These are phyloP conservation scores for Periconia macrospinosa DNA, from an alignment of 2,329 filamentous ascomycete species.

Conservation along the genomic window DNA sequence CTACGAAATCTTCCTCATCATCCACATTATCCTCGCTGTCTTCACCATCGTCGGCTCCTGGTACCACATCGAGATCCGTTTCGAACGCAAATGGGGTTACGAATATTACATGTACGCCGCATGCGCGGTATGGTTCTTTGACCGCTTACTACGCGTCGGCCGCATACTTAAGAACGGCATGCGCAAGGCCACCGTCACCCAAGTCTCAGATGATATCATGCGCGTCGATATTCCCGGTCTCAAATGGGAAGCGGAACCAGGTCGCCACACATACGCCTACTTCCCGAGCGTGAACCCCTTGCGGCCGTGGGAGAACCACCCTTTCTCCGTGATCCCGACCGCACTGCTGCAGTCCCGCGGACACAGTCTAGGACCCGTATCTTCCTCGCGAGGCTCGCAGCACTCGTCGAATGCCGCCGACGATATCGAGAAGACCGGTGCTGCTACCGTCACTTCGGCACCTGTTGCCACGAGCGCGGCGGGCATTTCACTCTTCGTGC, in stretches of 20 bases:
- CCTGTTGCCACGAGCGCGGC: background rate
- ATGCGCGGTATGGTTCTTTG: slow-evolving; percentile 50
- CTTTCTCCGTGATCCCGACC: slow-evolving; percentile 49
- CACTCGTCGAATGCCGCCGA: background rate
- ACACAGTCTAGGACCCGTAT: background rate
- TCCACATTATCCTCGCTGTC: slow-evolving; percentile 30
- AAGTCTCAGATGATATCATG: slow-evolving; percentile 27
- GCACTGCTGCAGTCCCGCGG: slow-evolving; percentile 5
- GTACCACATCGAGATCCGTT: slow-evolving; percentile 38
- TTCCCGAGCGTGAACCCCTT: slow-evolving; percentile 48
- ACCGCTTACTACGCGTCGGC: slow-evolving; percentile 46
- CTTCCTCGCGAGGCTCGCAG: background rate
- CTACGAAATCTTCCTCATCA: slow-evolving; percentile 39
- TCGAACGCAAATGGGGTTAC: slow-evolving; percentile 34
- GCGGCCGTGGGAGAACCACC: slow-evolving; percentile 56
- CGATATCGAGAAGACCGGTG: background rate
- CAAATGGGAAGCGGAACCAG: slow-evolving; percentile 33
- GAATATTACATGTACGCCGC: slow-evolving; percentile 51
- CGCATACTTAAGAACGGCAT: slow-evolving; percentile 44
- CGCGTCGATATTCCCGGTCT: slow-evolving; percentile 45
- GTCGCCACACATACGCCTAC: slow-evolving; percentile 50
- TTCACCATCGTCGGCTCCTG: slow-evolving; percentile 31
- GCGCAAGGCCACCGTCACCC: slow-evolving; percentile 39
- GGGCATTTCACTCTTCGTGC: slow-evolving; percentile 43
- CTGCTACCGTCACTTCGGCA: background rate